Evolutionary conservation across 257 asterid species (phyloP).

Genomic region (Penstemon newberryi): DNA sequence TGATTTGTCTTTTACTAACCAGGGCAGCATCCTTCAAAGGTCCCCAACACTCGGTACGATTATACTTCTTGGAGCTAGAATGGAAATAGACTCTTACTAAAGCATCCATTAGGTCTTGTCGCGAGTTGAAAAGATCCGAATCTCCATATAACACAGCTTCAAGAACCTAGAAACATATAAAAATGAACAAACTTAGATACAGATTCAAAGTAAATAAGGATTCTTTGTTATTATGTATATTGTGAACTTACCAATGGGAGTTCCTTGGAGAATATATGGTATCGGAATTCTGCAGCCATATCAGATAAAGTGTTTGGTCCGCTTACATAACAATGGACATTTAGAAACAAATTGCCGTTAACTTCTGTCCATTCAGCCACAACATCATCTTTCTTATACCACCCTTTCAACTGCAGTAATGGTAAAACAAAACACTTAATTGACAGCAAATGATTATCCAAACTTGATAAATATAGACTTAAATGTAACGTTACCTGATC

Average conservation of each 20-base stretch:
- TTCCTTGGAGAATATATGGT: conserved; percentile 92
- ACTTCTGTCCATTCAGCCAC: conserved; percentile 90
- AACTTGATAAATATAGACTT: neutral
- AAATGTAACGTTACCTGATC: conserved; percentile 55
- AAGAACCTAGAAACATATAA: conserved; percentile 55
- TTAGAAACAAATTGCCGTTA: conserved; percentile 66
- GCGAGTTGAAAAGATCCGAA: conserved; percentile 61
- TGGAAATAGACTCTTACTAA: conserved; percentile 79
- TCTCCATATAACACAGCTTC: conserved; percentile 86
- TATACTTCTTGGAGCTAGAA: conserved; percentile 75
- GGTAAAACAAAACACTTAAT: neutral
- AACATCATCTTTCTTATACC: conserved; percentile 88
- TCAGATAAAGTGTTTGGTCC: conserved; percentile 71
- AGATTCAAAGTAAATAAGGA: neutral
- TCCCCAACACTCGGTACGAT: conserved; percentile 88
- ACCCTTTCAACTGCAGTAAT: conserved; percentile 65
- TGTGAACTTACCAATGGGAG: conserved; percentile 70
- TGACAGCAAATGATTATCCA: neutral
- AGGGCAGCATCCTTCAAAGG: conserved; percentile 76
- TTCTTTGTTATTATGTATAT: neutral
- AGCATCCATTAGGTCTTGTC: conserved; percentile 70
- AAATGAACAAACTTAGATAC: neutral
- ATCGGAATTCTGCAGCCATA: conserved; percentile 85
- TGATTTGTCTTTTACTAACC: conserved; percentile 37
- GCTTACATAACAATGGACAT: conserved; percentile 85